Conservation (phyloP, 2,329 filamentous ascomycete genomes). For the Aschersonia sp. region DNA sequence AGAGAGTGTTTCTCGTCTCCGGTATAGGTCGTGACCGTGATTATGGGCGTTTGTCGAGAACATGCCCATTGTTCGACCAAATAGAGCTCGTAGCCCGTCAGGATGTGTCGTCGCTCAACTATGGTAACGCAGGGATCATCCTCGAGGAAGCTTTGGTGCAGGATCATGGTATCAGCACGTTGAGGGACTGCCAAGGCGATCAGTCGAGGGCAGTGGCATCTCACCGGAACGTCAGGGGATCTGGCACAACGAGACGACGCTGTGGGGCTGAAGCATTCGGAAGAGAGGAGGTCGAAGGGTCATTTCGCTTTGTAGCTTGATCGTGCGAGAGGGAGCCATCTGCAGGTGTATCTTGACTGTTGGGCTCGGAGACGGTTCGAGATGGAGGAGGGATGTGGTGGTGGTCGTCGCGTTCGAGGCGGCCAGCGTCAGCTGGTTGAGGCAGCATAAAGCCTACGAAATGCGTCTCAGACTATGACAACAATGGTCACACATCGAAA, state of each 20-base stretch:
- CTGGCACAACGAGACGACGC: constrained; percentile 40
- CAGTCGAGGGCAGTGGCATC: constrained; percentile 4
- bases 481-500: neutral
- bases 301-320: constrained; percentile 4
- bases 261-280: constrained; percentile 14
- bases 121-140: constrained; percentile 67
- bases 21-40: constrained; percentile 85
- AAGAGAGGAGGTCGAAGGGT: constrained; percentile 1
- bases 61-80: constrained; percentile 97
- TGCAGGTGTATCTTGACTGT: constrained; percentile 1
- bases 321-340: constrained; percentile 1
- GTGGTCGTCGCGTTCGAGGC: constrained; percentile 4
- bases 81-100: constrained; percentile 84
- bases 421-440: constrained; percentile 4
- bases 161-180: constrained; percentile 3
- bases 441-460: constrained; percentile 3
- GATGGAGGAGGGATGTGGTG: neutral
- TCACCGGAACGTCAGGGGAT: constrained; percentile 42
- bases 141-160: constrained; percentile 53
- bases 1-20: constrained; percentile 69
- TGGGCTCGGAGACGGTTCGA: neutral
- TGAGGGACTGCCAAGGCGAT: neutral
- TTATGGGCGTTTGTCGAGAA: constrained; percentile 77
- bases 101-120: constrained; percentile 52
- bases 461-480: constrained; percentile 2